phyloP scores from a whole-genome alignment of 2,329 filamentous ascomycete species.

The Aureobasidium sp. region DNA sequence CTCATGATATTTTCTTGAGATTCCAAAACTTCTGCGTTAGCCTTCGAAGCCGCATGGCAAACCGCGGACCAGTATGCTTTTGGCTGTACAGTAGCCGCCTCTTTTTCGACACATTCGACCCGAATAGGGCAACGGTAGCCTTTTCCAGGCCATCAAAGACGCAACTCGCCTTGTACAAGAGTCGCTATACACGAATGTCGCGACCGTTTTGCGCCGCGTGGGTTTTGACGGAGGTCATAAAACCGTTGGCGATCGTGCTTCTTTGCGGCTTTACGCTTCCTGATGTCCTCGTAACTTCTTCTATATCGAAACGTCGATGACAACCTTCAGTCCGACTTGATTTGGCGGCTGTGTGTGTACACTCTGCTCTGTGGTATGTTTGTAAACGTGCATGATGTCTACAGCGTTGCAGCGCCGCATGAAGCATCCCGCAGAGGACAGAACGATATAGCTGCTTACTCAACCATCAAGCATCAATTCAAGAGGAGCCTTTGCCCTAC shows the following conservation, averaged over 20 bases:
- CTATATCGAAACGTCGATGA: slow-evolving; percentile 12
- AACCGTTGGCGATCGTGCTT: slow-evolving; percentile 1
- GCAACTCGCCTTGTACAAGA: background rate
- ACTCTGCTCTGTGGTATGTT: background rate
- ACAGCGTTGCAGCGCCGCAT: background rate
- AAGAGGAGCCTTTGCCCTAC: background rate
- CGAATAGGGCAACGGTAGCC: background rate
- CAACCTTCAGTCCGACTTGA: background rate
- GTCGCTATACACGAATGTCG: background rate
- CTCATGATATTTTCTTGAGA: background rate
- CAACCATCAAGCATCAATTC: background rate
- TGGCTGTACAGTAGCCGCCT: background rate
- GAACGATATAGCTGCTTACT: background rate
- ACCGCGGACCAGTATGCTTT: background rate
- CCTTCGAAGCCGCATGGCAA: background rate
- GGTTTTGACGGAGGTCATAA: background rate
- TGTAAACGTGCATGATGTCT: background rate
- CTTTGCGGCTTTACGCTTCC: background rate
- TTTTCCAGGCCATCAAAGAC: background rate
- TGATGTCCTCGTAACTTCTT: slow-evolving; percentile 1
- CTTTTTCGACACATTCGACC: background rate
- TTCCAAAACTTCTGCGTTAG: background rate
- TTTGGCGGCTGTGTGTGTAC: background rate
- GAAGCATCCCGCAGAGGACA: background rate
- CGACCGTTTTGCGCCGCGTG: background rate